Percentiles rank a stretch among this genome's conserved stretches.
phyloP scores from a whole-genome alignment of 177 flowering plant species.

The Telopea speciosissima region DNA sequence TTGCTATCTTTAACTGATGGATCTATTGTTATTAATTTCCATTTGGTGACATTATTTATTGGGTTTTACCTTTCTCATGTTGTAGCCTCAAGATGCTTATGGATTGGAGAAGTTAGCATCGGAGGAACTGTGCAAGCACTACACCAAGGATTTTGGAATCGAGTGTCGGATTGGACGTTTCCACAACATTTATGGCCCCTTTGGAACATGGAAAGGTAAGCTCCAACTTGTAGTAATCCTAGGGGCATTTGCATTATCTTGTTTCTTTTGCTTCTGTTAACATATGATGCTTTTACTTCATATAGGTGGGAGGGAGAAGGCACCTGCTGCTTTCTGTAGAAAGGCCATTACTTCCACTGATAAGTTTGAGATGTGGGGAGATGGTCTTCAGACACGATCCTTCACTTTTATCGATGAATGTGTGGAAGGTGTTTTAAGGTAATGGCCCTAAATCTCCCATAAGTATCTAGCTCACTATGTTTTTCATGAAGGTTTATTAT shows the following conservation, averaged over 20 bases:
- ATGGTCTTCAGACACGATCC: constrained; percentile 92
- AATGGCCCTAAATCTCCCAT: background rate
- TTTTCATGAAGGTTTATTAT: background rate
- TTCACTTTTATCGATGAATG: constrained; percentile 98
- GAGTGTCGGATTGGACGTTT: constrained; percentile 94
- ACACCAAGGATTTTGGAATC: constrained; percentile 90
- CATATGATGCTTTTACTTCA: constrained; percentile 5
- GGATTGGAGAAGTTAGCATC: constrained; percentile 95
- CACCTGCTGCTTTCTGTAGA: constrained; percentile 98
- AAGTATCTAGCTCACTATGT: background rate
- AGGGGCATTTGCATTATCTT: background rate
- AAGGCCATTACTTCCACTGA: constrained; percentile 81
- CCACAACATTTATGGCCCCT: constrained; percentile 96
- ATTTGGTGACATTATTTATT: background rate
- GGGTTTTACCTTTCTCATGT: constrained; percentile 7
- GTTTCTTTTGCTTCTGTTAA: background rate
- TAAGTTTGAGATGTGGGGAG: constrained; percentile 99
- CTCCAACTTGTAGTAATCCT: background rate
- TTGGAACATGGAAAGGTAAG: constrained; percentile 97
- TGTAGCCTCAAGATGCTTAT: constrained; percentile 99
- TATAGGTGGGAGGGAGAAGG: constrained; percentile 94
- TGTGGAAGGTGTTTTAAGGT: constrained; percentile 97
- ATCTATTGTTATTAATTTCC: background rate
- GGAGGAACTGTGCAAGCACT: constrained; percentile 94
- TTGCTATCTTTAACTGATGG: constrained; percentile 9